These are phyloP conservation scores for Begonia peltatifolia DNA, from an alignment of 306 rosid species.

Conservation along the genomic window DNA sequence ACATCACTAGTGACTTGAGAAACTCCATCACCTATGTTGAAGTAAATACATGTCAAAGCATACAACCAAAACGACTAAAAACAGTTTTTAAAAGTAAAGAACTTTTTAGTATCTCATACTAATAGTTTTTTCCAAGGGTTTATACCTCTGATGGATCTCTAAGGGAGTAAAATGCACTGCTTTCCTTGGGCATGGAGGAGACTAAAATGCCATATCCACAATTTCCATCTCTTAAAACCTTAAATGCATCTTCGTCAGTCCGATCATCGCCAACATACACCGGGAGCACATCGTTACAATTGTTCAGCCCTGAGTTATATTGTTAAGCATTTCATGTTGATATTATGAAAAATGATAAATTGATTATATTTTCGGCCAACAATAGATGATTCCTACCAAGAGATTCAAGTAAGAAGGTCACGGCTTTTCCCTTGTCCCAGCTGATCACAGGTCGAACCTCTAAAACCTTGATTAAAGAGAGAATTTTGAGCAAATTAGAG, in stretches of 20 bases:
- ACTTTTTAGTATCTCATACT: neutral
- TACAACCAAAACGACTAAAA: too few species aligned
- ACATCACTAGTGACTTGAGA: constrained; percentile 64
- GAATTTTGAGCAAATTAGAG: too few species aligned
- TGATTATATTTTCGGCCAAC: neutral
- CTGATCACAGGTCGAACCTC: constrained; percentile 83
- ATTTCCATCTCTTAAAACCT: constrained; percentile 67
- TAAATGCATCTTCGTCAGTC: constrained; percentile 91
- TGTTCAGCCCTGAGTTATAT: constrained; percentile 36
- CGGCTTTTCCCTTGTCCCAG: constrained; percentile 99
- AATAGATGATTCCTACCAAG: constrained; percentile 30
- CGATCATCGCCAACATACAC: constrained; percentile 90
- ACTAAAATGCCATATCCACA: constrained; percentile 80
- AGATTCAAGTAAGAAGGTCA: constrained; percentile 80
- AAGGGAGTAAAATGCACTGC: constrained; percentile 73
- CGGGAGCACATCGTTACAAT: constrained; percentile 78
- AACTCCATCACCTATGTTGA: constrained; percentile 68
- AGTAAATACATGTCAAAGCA: too few species aligned
- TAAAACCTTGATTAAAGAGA: constrained; percentile 44
- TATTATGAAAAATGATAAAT: constrained; percentile 3
- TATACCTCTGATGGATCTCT: constrained; percentile 84
- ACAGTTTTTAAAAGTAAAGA: too few species aligned
- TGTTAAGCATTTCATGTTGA: constrained; percentile 17
- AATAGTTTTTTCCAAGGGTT: neutral
- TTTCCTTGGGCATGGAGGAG: constrained; percentile 65